Conservation (phyloP, 2,329 filamentous ascomycete genomes). For the Myriosclerotinia curreyana region DNA sequence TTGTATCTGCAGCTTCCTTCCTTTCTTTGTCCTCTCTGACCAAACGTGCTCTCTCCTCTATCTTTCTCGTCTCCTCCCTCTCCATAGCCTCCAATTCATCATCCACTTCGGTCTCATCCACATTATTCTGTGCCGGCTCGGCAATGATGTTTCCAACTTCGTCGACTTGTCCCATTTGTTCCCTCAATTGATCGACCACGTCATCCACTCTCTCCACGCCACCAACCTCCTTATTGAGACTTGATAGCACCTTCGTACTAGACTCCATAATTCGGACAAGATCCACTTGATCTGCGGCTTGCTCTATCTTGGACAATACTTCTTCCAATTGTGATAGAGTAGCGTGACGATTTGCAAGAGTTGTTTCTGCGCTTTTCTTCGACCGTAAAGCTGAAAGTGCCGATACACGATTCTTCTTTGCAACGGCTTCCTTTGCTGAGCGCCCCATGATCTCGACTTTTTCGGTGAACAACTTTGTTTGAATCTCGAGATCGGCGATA, state of each 20-base stretch:
- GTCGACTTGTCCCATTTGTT: constrained; percentile 78
- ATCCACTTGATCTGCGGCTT: constrained; percentile 80
- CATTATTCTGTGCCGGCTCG: constrained; percentile 51
- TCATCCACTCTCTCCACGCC: constrained; percentile 72
- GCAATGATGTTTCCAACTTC: constrained; percentile 77
- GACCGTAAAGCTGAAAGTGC: constrained; percentile 77
- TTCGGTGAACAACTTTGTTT: constrained; percentile 63
- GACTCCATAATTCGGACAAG: constrained; percentile 80
- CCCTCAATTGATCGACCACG: constrained; percentile 70
- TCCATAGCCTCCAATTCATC: constrained; percentile 79
- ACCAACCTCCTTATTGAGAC: constrained; percentile 73
- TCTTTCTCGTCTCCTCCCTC: constrained; percentile 46
- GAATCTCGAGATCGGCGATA: constrained; percentile 68
- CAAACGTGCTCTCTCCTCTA: constrained; percentile 40
- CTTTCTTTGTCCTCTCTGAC: constrained; percentile 35
- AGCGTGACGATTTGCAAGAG: constrained; percentile 66
- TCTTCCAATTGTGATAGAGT: constrained; percentile 80
- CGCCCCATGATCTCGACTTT: constrained; percentile 64
- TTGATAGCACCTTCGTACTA: constrained; percentile 67
- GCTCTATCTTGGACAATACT: constrained; percentile 77
- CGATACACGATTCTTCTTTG: constrained; percentile 67
- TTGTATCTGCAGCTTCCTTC: constrained; percentile 36
- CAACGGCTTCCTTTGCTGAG: constrained; percentile 68
- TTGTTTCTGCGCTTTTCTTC: constrained; percentile 77
- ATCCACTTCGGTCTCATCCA: constrained; percentile 83